Conservation (phyloP, 495 filamentous ascomycete genomes). For the Hyaloscypha finlandica region DNA sequence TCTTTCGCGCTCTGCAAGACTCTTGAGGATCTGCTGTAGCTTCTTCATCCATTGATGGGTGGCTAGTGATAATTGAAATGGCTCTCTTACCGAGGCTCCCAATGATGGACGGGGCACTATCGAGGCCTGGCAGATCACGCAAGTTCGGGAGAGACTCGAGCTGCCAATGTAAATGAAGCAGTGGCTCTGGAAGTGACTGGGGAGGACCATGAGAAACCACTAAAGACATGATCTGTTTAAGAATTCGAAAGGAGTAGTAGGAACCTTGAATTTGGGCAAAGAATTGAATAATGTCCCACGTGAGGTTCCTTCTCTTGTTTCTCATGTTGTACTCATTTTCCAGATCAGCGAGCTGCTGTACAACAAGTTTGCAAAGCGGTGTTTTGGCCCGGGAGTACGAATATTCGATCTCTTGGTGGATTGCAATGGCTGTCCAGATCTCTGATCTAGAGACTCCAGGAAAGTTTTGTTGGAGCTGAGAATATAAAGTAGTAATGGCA, state of each 20-base stretch:
- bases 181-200: background rate
- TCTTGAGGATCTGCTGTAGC: background rate
- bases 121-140: constrained; percentile 12
- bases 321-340: constrained; percentile 27
- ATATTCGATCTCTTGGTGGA: constrained; percentile 46
- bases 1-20: background rate
- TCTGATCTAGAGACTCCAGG: constrained; percentile 12
- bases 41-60: constrained; percentile 8
- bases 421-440: constrained; percentile 41
- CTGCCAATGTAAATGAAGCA: constrained; percentile 2
- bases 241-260: constrained; percentile 66
- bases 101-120: constrained; percentile 2
- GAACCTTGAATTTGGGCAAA: constrained; percentile 62
- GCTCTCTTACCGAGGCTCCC: background rate
- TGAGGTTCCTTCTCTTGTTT: constrained; percentile 27
- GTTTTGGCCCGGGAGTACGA: constrained; percentile 36
- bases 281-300: constrained; percentile 67
- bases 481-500: constrained; percentile 21
- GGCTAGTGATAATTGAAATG: background rate
- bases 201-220: constrained; percentile 5
- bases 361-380: constrained; percentile 25
- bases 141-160: constrained; percentile 25
- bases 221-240: constrained; percentile 54
- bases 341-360: constrained; percentile 24
- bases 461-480: constrained; percentile 14